Conservation (phyloP, 441 rosid genomes). For the Euphorbia schlechtendalii region DNA sequence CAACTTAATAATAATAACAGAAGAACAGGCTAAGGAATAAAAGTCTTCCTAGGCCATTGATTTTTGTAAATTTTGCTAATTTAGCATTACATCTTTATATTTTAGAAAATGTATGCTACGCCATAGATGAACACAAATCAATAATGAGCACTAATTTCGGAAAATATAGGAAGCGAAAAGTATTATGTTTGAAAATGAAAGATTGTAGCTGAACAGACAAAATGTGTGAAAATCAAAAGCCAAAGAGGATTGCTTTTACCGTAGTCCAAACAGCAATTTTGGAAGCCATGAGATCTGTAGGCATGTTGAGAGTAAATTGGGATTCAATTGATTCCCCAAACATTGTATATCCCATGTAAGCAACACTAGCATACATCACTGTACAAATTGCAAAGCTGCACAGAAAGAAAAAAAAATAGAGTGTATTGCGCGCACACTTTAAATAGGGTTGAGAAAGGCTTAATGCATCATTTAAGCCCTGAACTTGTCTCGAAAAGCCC, state of each 20-base stretch:
- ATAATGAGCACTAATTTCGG: too few relatives aligned
- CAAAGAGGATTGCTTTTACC: constrained; percentile 27
- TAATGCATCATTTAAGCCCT: too few relatives aligned
- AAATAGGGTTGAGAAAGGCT: too few relatives aligned
- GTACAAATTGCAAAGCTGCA: constrained; percentile 68
- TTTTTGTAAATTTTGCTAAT: background rate
- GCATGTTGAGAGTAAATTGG: constrained; percentile 88
- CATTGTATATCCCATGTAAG: constrained; percentile 81
- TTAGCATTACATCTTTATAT: background rate
- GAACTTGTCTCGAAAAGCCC: too few relatives aligned
- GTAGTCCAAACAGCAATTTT: constrained; percentile 92
- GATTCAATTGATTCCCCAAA: constrained; percentile 68
- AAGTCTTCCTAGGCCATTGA: too few relatives aligned
- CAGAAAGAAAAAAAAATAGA: background rate
- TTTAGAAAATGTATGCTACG: too few relatives aligned
- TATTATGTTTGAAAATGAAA: too few relatives aligned
- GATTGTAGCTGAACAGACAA: too few relatives aligned
- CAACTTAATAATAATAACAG: background rate
- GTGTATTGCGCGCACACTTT: background rate
- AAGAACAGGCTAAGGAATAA: too few relatives aligned
- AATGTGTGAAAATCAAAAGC: too few relatives aligned
- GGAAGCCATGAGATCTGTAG: constrained; percentile 68
- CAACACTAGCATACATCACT: constrained; percentile 71
- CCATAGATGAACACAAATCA: too few relatives aligned
- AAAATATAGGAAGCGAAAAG: too few relatives aligned